phyloP scores from a whole-genome alignment of 306 rosid genomes.

The Prunus persica region DNA sequence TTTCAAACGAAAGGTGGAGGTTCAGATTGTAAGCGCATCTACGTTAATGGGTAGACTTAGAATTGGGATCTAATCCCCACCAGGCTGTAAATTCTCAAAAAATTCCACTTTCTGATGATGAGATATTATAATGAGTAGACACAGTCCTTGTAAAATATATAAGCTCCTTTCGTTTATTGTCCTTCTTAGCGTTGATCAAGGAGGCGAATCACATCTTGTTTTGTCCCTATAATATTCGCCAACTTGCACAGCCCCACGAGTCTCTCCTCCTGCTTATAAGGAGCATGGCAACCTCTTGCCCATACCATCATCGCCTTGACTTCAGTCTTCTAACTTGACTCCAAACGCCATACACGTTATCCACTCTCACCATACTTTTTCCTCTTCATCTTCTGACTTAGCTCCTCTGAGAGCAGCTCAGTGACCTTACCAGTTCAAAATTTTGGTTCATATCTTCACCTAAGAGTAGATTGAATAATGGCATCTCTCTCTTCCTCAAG shows the following conservation, averaged over 20 bases:
- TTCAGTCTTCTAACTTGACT: constrained; percentile 7
- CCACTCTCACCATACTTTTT: neutral
- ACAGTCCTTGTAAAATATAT: constrained; percentile 11
- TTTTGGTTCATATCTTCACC: neutral
- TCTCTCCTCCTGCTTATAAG: constrained; percentile 46
- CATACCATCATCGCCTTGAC: constrained; percentile 18
- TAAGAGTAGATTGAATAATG: constrained; percentile 17
- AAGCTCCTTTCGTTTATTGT: constrained; percentile 10
- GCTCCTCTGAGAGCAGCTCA: neutral
- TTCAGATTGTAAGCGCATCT: constrained; percentile 42
- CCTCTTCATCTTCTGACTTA: neutral
- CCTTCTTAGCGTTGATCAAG: constrained; percentile 12
- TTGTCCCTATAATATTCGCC: constrained; percentile 31
- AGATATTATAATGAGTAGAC: constrained; percentile 20
- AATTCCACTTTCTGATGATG: constrained; percentile 33
- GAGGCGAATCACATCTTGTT: constrained; percentile 47
- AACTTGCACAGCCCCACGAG: constrained; percentile 44
- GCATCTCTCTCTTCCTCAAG: constrained; percentile 32
- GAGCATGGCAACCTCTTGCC: constrained; percentile 21
- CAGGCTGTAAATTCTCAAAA: constrained; percentile 38
- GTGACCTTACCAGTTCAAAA: neutral
- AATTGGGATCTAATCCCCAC: constrained; percentile 68
- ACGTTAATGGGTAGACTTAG: constrained; percentile 27
- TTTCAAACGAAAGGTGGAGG: constrained; percentile 21
- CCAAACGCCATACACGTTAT: neutral